Evolutionary conservation across 1,284 basidiomycete species (phyloP).

Genomic region (Fistulina hepatica): DNA sequence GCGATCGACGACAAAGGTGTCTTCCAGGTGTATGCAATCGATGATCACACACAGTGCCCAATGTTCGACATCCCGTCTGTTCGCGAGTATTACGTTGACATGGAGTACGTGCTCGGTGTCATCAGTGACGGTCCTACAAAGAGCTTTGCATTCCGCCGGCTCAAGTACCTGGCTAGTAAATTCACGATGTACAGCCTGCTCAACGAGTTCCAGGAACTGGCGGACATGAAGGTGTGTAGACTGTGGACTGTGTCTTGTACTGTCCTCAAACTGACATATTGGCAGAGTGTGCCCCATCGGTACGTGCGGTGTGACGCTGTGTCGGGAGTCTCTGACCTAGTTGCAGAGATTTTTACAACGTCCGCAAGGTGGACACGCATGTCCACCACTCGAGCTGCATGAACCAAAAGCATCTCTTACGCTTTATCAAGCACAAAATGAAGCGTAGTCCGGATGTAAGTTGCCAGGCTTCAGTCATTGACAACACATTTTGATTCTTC

Average conservation of each 20-base stretch:
- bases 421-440: constrained; percentile 98
- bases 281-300: constrained; percentile 16
- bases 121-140: constrained; percentile 94
- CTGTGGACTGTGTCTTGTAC: too few species aligned
- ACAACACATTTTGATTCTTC: background rate
- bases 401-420: constrained; percentile 99
- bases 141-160: constrained; percentile 86
- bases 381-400: constrained; percentile 98
- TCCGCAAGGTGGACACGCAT: constrained; percentile 97
- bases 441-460: constrained; percentile 66
- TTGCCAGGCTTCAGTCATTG: constrained; percentile 6
- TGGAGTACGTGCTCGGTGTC: constrained; percentile 82
- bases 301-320: constrained; percentile 28
- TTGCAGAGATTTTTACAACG: constrained; percentile 92
- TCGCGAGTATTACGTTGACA: constrained; percentile 90
- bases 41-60: constrained; percentile 29
- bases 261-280: background rate
- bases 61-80: constrained; percentile 78
- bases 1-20: constrained; percentile 79
- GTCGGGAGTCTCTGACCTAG: constrained; percentile 25
- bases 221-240: constrained; percentile 87
- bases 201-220: constrained; percentile 91
- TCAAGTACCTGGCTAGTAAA: constrained; percentile 93
- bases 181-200: constrained; percentile 91
- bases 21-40: constrained; percentile 63